Evolutionary conservation across 805 yeast species (phyloP), one percentile per base, ranked within the genome.

Genomic region (Saccharomycopsis amapae): DNA sequence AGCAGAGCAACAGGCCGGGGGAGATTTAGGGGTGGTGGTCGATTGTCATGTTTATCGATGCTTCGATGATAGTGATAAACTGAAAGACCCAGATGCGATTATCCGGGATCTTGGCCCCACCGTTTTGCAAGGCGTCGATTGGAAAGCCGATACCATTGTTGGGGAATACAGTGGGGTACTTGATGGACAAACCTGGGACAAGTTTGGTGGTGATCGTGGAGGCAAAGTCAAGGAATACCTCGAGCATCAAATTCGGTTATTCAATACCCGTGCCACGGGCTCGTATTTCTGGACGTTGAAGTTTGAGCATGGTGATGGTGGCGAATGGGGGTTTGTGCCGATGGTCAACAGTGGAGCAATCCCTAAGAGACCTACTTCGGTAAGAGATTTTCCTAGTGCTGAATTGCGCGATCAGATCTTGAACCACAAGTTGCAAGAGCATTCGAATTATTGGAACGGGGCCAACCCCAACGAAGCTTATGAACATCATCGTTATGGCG

Each of bases 81-180:
- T 54, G 2, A 84, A 84, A 58, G 56, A 72, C 6, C 89, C 93
- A 0, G 74, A 73, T 18, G 72, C 77, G 51, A 79, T 86, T 45
- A 76, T 79, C 17, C 42, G 63, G 2, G 86, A 79, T 48, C 68
- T 87, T 45, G 64, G 75, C 2, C 49, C 57, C 0, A 73, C 75
- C 37, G 67, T 75, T 2, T 62, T 77, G 51, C 71, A 76, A 1
- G 75, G 75, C 46, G 60, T 78, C 30, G 66, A 72, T 3, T 63
- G 72, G 54, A 56, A 64, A 40, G 82, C 76, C 1, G 96, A 88
- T 58, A 69, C 83, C 45, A 68, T 86, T 58, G 79, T 87, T 22
- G 97, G 97, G 10, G 98, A 90, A 61, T 90, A 77, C 62, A 85
- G 95, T 0, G 86, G 95, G 64, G 96, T 86, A 2, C 56, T 90